Evolutionary conservation across 139 green algal species (phyloP).

Genomic region (Tetradesmus obliquus): DNA sequence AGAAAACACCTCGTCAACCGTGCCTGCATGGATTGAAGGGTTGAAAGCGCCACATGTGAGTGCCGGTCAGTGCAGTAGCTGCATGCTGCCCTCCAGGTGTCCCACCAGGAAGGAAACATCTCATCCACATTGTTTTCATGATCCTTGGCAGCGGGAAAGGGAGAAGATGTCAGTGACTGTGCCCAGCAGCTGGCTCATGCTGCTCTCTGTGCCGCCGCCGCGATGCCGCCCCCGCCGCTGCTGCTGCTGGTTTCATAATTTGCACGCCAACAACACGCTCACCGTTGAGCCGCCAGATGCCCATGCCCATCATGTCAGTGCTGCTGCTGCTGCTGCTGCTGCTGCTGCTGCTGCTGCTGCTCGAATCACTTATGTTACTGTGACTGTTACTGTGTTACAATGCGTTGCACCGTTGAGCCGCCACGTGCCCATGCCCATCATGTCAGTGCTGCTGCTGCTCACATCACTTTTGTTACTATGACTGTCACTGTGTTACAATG

Average conservation of each 20-base stretch:
- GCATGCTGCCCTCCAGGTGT: too few relatives aligned
- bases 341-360: background rate
- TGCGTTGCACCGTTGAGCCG: background rate
- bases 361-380: background rate
- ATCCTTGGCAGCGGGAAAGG: background rate
- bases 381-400: background rate
- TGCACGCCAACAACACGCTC: background rate
- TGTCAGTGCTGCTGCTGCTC: constrained; percentile 36
- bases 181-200: too few relatives aligned
- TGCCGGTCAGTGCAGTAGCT: too few relatives aligned
- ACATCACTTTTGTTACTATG: too few relatives aligned
- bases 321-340: background rate
- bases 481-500: too few relatives aligned
- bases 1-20: constrained; percentile 64
- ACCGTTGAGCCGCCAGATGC: constrained; percentile 70
- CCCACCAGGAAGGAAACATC: too few relatives aligned
- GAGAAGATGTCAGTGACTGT: too few relatives aligned
- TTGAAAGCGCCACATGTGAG: background rate
- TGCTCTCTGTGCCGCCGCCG: too few relatives aligned
- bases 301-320: constrained; percentile 66
- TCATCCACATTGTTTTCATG: background rate
- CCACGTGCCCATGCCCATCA: constrained; percentile 78
- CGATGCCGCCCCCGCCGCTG: too few relatives aligned
- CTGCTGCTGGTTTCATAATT: too few relatives aligned
- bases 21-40: background rate